Evolutionary conservation across 495 filamentous ascomycete species (phyloP).

Genomic region (Penicillium lagena): DNA sequence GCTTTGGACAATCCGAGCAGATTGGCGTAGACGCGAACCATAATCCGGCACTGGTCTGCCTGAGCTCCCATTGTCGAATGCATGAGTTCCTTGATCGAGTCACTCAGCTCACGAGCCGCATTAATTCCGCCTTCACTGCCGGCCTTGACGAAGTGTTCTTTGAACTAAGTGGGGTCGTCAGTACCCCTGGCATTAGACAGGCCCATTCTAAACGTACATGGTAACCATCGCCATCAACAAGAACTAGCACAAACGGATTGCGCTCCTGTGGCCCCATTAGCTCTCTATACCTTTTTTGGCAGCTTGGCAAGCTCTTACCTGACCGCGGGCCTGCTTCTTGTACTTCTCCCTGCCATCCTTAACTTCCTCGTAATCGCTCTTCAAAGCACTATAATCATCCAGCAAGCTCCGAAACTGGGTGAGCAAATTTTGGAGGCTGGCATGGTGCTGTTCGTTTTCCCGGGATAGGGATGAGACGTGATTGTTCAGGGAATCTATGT

Average conservation of each 20-base stretch:
- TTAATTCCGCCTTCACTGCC: slow-evolving; percentile 50
- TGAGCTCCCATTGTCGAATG: slow-evolving; percentile 38
- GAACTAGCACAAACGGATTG: slow-evolving; percentile 54
- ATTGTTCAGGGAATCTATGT: slow-evolving; percentile 26
- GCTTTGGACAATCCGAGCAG: slow-evolving; percentile 45
- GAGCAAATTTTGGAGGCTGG: slow-evolving; percentile 30
- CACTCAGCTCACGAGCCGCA: slow-evolving; percentile 48
- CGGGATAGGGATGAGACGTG: slow-evolving; percentile 19
- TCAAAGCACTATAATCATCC: slow-evolving; percentile 44
- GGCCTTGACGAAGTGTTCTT: slow-evolving; percentile 44
- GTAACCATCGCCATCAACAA: slow-evolving; percentile 59
- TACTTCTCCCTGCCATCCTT: slow-evolving; percentile 47
- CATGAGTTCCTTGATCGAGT: slow-evolving; percentile 41
- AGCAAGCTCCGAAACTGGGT: slow-evolving; percentile 36
- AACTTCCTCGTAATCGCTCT: slow-evolving; percentile 53
- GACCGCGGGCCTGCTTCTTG: slow-evolving; percentile 45
- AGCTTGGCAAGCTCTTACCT: slow-evolving; percentile 20
- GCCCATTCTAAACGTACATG: slow-evolving; percentile 17
- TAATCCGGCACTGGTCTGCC: slow-evolving; percentile 48
- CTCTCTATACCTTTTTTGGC: not conserved
- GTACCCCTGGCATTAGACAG: not conserved
- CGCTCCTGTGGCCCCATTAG: slow-evolving; percentile 28
- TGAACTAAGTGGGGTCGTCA: slow-evolving; percentile 31
- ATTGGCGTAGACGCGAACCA: slow-evolving; percentile 58
- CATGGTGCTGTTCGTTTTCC: slow-evolving; percentile 28